These are phyloP conservation scores for Ogataea hybrid DNA, from an alignment of 1,139 yeast species.

Conservation along the genomic window DNA sequence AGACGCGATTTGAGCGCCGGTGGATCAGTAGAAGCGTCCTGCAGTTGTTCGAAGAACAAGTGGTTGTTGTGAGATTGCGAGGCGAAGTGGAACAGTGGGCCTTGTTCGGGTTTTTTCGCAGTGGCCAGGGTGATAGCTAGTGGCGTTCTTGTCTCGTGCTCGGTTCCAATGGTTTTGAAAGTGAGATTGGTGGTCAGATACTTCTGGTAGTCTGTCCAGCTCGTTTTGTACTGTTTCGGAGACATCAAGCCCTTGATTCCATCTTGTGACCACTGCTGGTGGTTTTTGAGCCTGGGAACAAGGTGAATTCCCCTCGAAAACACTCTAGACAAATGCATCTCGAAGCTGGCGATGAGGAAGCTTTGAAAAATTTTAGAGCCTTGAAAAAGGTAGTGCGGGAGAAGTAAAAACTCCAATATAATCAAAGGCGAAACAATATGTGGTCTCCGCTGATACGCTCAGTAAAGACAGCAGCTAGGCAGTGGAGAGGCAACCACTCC, in stretches of 20 bases:
- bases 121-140: constrained; percentile 74
- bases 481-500: neutral
- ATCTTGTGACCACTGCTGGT: constrained; percentile 36
- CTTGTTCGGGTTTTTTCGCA: constrained; percentile 65
- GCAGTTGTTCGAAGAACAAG: constrained; percentile 72
- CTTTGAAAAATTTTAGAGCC: constrained; percentile 8
- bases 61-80: constrained; percentile 94
- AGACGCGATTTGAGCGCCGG: constrained; percentile 32
- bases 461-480: neutral
- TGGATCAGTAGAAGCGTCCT: constrained; percentile 36
- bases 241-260: constrained; percentile 78
- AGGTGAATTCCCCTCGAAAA: constrained; percentile 49
- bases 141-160: constrained; percentile 74
- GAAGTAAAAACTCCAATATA: neutral
- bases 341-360: constrained; percentile 1
- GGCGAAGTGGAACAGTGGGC: constrained; percentile 79
- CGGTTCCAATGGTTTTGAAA: constrained; percentile 75
- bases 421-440: neutral
- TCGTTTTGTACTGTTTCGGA: constrained; percentile 61
- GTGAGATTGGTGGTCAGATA: constrained; percentile 67
- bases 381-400: constrained; percentile 6
- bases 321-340: constrained; percentile 2
- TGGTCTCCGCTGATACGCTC: neutral
- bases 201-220: constrained; percentile 83
- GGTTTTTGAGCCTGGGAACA: constrained; percentile 57